phyloP scores from a whole-genome alignment of 495 filamentous ascomycete genomes.

The Hyaloscypha finlandica region DNA sequence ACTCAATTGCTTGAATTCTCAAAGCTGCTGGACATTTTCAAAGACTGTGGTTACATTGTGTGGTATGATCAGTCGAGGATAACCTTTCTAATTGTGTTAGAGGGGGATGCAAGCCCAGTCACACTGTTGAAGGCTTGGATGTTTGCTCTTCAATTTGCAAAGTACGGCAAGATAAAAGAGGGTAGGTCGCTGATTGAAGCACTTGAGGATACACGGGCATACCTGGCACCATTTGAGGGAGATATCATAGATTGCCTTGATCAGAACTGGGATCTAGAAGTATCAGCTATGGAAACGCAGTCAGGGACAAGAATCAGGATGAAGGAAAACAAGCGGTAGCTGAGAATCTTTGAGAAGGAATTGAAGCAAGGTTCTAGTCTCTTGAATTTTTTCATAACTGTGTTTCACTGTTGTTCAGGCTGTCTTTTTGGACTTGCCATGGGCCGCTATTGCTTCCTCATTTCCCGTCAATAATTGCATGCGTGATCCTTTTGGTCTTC shows the following conservation, averaged over 20 bases:
- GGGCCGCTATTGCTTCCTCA: too few relatives aligned
- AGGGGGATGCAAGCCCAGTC: conserved; percentile 50
- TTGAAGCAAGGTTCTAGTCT: neutral
- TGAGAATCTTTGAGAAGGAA: neutral
- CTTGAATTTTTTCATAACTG: neutral
- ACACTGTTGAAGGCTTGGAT: conserved; percentile 71
- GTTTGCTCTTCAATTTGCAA: conserved; percentile 65
- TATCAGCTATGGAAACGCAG: conserved; percentile 46
- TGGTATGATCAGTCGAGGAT: conserved; percentile 47
- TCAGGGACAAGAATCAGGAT: conserved; percentile 28
- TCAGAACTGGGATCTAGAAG: conserved; percentile 47
- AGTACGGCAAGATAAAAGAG: neutral
- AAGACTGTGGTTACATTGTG: conserved; percentile 54
- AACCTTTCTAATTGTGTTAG: conserved; percentile 64
- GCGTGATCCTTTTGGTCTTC: too few relatives aligned
- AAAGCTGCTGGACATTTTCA: conserved; percentile 52
- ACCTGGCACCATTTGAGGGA: neutral
- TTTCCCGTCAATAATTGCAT: too few relatives aligned
- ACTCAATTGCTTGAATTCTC: conserved; percentile 37
- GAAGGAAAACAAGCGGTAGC: neutral
- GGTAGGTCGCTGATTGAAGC: conserved; percentile 2
- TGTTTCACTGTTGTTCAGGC: too few relatives aligned
- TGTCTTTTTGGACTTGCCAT: too few relatives aligned
- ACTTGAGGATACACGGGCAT: neutral
- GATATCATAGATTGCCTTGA: conserved; percentile 4